Conservation (phyloP, 169 alveolate species). For the Plasmodium yoelii region DNA sequence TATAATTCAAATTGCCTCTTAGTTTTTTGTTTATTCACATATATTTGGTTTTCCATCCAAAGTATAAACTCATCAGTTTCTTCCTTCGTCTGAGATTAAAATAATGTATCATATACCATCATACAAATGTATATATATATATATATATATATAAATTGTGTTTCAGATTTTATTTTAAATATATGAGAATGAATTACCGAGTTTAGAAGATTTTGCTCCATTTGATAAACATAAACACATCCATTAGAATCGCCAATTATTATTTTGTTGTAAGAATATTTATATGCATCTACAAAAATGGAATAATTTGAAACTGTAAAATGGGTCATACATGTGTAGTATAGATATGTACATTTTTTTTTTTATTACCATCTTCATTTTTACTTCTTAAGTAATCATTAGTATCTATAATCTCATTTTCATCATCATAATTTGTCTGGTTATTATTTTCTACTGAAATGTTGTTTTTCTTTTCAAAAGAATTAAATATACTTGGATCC, state of each 20-base stretch:
- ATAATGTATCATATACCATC: not conserved
- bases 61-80: conserved; percentile 62
- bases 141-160: not conserved
- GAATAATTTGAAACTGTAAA: not conserved
- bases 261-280: conserved; percentile 59
- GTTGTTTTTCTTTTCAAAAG: conserved; percentile 20
- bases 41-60: conserved; percentile 56
- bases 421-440: conserved; percentile 13
- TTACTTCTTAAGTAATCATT: conserved; percentile 60
- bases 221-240: conserved; percentile 70
- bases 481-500: conserved; percentile 18
- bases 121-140: not conserved
- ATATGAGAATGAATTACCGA: conserved; percentile 25
- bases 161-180: too few relatives aligned
- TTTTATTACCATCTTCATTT: conserved; percentile 68
- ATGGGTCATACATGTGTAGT: not conserved
- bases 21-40: conserved; percentile 49
- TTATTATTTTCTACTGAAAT: conserved; percentile 3
- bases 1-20: conserved; percentile 44
- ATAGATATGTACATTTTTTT: conserved; percentile 16
- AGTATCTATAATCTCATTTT: conserved; percentile 60
- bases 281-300: conserved; percentile 31
- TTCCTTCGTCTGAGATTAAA: conserved; percentile 28
- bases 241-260: conserved; percentile 76
- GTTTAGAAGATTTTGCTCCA: conserved; percentile 44